These are phyloP conservation scores for Acanthamoeba royreba DNA, from an alignment of 208 protist species.

Conservation along the genomic window DNA sequence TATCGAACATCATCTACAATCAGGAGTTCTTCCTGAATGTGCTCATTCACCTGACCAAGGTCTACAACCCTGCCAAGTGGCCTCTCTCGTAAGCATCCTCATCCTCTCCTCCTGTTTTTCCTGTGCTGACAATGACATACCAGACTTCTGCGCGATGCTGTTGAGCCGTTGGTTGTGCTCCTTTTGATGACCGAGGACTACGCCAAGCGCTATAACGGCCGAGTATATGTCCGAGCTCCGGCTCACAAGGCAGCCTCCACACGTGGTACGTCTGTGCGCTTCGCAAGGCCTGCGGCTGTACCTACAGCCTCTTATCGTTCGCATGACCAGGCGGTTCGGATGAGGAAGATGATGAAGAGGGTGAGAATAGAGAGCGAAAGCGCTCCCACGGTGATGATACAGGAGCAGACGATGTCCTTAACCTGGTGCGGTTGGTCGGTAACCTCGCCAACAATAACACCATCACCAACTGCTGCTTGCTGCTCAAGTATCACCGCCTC, in stretches of 20 bases:
- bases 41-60: neutral
- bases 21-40: constrained; percentile 12
- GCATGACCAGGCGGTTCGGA: neutral
- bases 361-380: neutral
- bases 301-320: neutral
- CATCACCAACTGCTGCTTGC: neutral
- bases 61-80: neutral
- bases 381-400: neutral
- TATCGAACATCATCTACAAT: constrained; percentile 32
- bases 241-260: neutral
- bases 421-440: neutral
- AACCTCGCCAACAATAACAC: neutral
- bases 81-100: neutral
- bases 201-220: neutral
- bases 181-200: constrained; percentile 43
- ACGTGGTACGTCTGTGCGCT: neutral
- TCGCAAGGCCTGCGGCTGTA: neutral
- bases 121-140: neutral
- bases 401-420: neutral
- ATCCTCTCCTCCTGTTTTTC: neutral
- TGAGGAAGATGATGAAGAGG: neutral
- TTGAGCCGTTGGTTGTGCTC: neutral
- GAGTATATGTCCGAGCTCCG: neutral
- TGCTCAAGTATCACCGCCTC: neutral
- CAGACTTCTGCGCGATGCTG: neutral